These are phyloP conservation scores for Clarireedia monteithiana DNA, from an alignment of 2,329 filamentous ascomycete genomes.

Conservation along the genomic window DNA sequence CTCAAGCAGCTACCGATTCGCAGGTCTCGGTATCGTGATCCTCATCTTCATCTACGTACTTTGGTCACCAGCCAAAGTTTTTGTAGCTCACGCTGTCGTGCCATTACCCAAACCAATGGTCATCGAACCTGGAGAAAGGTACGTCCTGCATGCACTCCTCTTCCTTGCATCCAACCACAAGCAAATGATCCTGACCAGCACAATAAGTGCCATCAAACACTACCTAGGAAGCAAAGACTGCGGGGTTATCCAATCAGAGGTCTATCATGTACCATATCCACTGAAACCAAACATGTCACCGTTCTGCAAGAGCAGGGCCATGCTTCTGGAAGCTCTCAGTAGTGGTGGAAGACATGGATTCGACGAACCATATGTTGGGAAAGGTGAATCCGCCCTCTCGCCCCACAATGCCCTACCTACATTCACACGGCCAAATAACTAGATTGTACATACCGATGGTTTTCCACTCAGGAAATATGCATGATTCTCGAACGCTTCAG, in stretches of 20 bases:
- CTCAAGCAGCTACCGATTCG: conserved; percentile 2
- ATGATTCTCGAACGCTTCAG: conserved; percentile 37
- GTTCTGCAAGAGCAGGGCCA: conserved; percentile 24
- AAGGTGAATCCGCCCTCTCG: conserved; percentile 4
- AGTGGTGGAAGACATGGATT: conserved; percentile 34
- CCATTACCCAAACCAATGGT: neutral
- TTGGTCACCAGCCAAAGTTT: neutral
- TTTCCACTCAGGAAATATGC: conserved; percentile 34
- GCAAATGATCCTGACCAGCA: neutral
- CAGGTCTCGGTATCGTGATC: neutral
- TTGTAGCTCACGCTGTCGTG: neutral
- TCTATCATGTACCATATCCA: conserved; percentile 18
- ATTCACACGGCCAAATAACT: no score
- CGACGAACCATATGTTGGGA: conserved; percentile 32
- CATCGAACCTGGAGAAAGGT: conserved; percentile 16
- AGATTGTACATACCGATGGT: conserved; percentile 38
- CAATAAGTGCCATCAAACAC: conserved; percentile 14
- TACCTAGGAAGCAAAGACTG: conserved; percentile 21
- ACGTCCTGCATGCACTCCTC: neutral
- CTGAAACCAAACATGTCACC: conserved; percentile 11
- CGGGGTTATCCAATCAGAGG: conserved; percentile 15
- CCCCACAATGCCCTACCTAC: neutral
- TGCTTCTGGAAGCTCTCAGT: conserved; percentile 34
- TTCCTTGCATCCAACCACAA: neutral
- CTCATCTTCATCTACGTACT: conserved; percentile 2